Evolutionary conservation across 108 stramenopile genomes (phyloP).

Genomic region (Nitzschia putrida): DNA sequence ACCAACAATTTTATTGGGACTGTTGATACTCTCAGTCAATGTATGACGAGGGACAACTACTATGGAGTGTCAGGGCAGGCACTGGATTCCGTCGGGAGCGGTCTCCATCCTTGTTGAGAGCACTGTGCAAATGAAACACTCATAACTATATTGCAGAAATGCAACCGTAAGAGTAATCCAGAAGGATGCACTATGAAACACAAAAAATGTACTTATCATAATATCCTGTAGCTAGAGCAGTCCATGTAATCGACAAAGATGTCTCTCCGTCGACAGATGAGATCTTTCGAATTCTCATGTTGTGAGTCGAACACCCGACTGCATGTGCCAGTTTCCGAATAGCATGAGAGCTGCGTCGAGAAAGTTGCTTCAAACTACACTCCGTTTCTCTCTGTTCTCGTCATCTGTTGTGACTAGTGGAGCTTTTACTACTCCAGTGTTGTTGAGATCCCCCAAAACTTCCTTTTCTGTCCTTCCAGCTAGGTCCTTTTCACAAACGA

Average conservation of each 20-base stretch:
- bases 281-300: too few species aligned
- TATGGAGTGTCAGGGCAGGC: background rate
- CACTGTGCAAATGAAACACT: constrained; percentile 2
- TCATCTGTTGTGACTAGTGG: too few species aligned
- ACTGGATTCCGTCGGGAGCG: background rate
- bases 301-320: too few species aligned
- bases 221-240: too few species aligned
- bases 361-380: too few species aligned
- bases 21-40: background rate
- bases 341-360: too few species aligned
- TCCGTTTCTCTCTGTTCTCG: too few species aligned
- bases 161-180: constrained; percentile 6
- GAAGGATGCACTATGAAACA: background rate
- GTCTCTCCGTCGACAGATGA: too few species aligned
- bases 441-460: background rate
- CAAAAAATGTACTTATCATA: background rate
- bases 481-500: too few species aligned
- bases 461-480: background rate
- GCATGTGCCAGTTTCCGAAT: too few species aligned
- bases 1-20: background rate
- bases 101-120: background rate
- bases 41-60: background rate
- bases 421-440: too few species aligned
- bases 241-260: too few species aligned
- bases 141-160: background rate